Evolutionary conservation across 164 flowering plant species (phyloP).

Genomic region (Sextonia rubra): DNA sequence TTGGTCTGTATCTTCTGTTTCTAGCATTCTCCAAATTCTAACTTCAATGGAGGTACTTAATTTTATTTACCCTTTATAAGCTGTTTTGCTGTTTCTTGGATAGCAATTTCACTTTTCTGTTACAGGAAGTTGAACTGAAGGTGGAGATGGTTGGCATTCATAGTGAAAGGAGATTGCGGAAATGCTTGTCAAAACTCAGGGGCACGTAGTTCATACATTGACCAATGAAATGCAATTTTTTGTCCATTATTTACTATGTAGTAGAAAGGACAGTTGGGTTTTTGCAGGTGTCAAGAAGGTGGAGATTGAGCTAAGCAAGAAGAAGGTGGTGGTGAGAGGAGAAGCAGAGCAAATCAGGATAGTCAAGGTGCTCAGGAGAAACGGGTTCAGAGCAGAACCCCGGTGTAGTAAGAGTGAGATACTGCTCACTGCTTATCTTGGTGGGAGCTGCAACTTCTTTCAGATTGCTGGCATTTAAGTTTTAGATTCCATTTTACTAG

Average conservation of each 20-base stretch:
- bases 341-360: slow-evolving; percentile 4
- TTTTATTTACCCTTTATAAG: background rate
- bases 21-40: background rate
- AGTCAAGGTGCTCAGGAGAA: background rate
- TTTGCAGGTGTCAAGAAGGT: slow-evolving; percentile 8
- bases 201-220: background rate
- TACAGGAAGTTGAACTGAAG: background rate
- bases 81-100: background rate
- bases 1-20: no score
- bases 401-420: slow-evolving; percentile 12
- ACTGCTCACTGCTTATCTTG: slow-evolving; percentile 1
- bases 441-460: background rate
- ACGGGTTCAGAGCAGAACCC: slow-evolving; percentile 10
- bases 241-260: no score
- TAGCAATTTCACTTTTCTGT: background rate
- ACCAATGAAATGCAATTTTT: no score
- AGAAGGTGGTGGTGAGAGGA: slow-evolving; percentile 11
- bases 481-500: background rate
- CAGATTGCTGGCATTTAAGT: background rate
- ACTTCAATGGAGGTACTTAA: slow-evolving; percentile 1
- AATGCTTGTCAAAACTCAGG: slow-evolving; percentile 1
- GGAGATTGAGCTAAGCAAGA: slow-evolving; percentile 7
- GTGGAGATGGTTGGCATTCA: background rate
- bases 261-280: background rate
- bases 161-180: background rate